Evolutionary conservation across 768 basidiomycete species (phyloP).

Genomic region (Artomyces pyxidatus): DNA sequence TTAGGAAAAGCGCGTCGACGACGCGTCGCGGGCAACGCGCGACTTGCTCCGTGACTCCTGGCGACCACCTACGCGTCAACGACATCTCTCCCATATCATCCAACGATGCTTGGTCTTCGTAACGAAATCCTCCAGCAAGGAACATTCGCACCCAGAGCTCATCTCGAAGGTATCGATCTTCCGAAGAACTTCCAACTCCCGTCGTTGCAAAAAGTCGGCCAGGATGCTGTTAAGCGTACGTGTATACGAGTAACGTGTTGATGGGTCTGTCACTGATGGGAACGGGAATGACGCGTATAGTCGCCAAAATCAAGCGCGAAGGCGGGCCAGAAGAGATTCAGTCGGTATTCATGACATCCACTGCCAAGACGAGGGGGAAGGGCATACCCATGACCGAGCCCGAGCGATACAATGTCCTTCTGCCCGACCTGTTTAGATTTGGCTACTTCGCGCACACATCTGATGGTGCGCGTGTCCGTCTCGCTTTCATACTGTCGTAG

Average conservation of each 20-base stretch:
- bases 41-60: too few relatives aligned
- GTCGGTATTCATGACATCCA: not conserved
- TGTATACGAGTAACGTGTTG: not conserved
- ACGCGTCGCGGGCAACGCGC: too few relatives aligned
- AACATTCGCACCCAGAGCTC: slow-evolving; percentile 1
- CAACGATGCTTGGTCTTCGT: not conserved
- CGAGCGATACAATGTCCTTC: slow-evolving; percentile 2
- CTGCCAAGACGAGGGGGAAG: not conserved
- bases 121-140: not conserved
- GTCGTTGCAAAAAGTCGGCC: not conserved
- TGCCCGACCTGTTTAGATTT: slow-evolving; percentile 17
- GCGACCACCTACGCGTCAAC: too few relatives aligned
- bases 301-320: not conserved
- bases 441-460: slow-evolving; percentile 13
- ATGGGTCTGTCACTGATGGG: not conserved
- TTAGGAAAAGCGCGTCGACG: too few relatives aligned
- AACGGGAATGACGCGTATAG: not conserved
- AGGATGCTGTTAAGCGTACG: not conserved
- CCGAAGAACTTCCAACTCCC: slow-evolving; percentile 7
- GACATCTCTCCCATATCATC: too few relatives aligned
- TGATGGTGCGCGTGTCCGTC: slow-evolving; percentile 7
- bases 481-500: too few relatives aligned
- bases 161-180: slow-evolving; percentile 6
- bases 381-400: slow-evolving; percentile 1
- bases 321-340: not conserved